These are phyloP conservation scores for Argentina anserina DNA, from an alignment of 306 rosid genomes.

Conservation along the genomic window DNA sequence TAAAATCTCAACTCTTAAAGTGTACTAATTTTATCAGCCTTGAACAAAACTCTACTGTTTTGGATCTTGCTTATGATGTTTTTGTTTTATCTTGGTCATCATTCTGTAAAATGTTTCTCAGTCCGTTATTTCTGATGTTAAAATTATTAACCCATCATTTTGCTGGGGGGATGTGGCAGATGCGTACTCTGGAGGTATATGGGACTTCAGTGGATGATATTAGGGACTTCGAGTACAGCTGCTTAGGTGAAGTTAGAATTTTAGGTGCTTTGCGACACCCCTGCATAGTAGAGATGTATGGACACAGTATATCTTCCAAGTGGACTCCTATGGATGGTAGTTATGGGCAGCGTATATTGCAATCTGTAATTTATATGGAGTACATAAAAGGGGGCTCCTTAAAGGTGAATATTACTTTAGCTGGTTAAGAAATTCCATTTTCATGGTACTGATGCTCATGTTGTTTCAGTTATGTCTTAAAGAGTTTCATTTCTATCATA, in stretches of 20 bases:
- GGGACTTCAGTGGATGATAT: slow-evolving; percentile 53
- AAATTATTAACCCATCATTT: not conserved
- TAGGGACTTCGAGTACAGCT: slow-evolving; percentile 68
- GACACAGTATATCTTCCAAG: slow-evolving; percentile 75
- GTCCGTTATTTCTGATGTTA: not conserved
- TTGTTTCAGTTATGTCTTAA: slow-evolving; percentile 7
- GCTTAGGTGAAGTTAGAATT: slow-evolving; percentile 92
- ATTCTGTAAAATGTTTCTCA: not conserved
- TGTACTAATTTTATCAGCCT: too few relatives aligned
- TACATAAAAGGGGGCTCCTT: slow-evolving; percentile 79
- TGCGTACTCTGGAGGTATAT: slow-evolving; percentile 56
- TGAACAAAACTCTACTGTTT: not conserved
- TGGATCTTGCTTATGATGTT: not conserved
- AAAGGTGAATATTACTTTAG: slow-evolving; percentile 45
- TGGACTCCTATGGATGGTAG: slow-evolving; percentile 72
- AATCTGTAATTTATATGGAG: slow-evolving; percentile 83
- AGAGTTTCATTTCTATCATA: slow-evolving; percentile 17
- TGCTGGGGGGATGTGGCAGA: slow-evolving; percentile 47
- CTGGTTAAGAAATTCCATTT: not conserved
- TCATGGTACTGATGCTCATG: not conserved
- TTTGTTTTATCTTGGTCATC: not conserved
- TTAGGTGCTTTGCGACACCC: slow-evolving; percentile 77
- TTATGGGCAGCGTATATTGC: slow-evolving; percentile 52
- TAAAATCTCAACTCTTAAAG: too few relatives aligned
- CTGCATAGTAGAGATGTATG: slow-evolving; percentile 88